Evolutionary conservation across 768 basidiomycete species (phyloP), one percentile per base, ranked within the genome.

Genomic region (Termitomyces sp.): DNA sequence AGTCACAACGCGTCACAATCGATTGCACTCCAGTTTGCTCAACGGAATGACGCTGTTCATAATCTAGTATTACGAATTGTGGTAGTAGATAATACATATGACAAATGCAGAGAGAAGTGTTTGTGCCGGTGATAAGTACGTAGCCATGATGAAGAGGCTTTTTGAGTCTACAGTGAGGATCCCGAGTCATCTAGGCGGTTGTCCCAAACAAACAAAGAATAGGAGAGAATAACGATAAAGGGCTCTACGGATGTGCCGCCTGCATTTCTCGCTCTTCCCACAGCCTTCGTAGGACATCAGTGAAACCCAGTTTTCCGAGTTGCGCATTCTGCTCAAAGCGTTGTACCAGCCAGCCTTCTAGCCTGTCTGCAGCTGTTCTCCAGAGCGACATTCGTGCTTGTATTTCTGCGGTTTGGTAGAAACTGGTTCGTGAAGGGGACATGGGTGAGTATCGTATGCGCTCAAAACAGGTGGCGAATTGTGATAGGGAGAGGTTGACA

Each of bases 311-410:
- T 70, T 94, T 91, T 52, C 95, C 95, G 34, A 89, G 73, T 48
- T 88, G 89, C 3, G 95, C 95, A 66, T 98, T 98, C 68, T 92
- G 87, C 70, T 91, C 88, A 63, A 98, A 97, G 56, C 94, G 81
- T 71, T 94, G 85, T 25, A 87, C 85, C 52, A 94, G 82, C 84
- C 89, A 94, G 63, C 76, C 77, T 75, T 98, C 95, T 40, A 98
- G 76, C 61, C 83, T 81, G 69, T 92, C 88, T 7, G 92, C 89
- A 47, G 91, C 83, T 34, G 81, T 82, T 64, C 89, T 79, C 90
- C 91, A 93, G 54, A 91, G 73, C 3, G 82, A 76, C 82, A 89
- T 81, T 54, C 91, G 83, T 3, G 91, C 82, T 68, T 93, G 89
- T 54, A 98, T 85, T 72, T 94, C 88, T 2, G 95, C 95, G n/a